phyloP scores from a whole-genome alignment of 139 green algal genomes.

The Coccomyxa sp. region DNA sequence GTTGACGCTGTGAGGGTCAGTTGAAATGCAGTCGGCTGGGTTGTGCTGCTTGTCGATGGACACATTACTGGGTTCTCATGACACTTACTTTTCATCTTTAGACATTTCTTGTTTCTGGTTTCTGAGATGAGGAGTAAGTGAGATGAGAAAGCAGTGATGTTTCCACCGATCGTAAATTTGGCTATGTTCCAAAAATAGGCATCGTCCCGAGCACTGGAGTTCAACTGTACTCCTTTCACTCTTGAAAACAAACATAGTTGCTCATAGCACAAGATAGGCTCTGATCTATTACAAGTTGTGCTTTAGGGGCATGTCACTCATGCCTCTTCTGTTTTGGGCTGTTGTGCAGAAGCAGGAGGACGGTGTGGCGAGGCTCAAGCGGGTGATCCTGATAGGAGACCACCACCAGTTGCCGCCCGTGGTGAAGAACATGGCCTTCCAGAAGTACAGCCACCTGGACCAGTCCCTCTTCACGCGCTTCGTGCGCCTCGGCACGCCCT shows the following conservation, averaged over 20 bases:
- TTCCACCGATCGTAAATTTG: no score
- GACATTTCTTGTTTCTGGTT: no score
- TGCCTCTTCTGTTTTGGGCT: neutral
- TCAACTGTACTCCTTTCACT: no score
- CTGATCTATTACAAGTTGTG: neutral
- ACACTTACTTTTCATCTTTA: no score
- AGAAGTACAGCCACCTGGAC: slow-evolving; percentile 89
- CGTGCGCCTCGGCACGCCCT: slow-evolving; percentile 89
- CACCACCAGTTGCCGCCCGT: slow-evolving; percentile 98
- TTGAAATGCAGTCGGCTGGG: no score
- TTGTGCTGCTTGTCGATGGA: no score
- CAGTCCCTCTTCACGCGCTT: slow-evolving; percentile 96
- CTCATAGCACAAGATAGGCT: neutral
- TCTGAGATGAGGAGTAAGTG: no score
- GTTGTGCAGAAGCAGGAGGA: slow-evolving; percentile 34
- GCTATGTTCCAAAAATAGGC: no score
- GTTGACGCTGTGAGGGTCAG: no score
- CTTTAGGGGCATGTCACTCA: neutral
- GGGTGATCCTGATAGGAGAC: slow-evolving; percentile 91
- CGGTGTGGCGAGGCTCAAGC: slow-evolving; percentile 65
- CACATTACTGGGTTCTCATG: no score
- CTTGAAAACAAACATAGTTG: neutral
- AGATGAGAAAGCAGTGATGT: no score
- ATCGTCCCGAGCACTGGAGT: no score
- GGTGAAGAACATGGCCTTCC: slow-evolving; percentile 95